Percentiles rank a stretch among this genome's conserved stretches.
phyloP scores from a whole-genome alignment of 148 eudicot species.

The Heliosperma pusillum region DNA sequence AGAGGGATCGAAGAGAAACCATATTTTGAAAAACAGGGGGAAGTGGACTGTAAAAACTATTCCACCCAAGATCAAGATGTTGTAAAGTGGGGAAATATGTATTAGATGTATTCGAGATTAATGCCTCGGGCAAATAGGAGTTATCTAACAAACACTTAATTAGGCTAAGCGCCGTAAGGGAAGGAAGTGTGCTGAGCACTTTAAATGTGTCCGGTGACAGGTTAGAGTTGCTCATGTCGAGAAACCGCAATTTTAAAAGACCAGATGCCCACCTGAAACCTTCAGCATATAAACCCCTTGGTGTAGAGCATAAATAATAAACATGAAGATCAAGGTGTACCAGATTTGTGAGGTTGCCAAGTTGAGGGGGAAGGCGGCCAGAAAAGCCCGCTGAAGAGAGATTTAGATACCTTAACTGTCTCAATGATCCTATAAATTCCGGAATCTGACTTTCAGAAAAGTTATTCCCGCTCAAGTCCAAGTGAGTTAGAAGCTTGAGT shows the following conservation, averaged over 20 bases:
- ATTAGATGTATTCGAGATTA: not conserved
- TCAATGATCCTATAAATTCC: no score
- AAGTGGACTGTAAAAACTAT: not conserved
- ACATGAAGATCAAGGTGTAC: no score
- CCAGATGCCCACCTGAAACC: constrained; percentile 1
- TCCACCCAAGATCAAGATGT: not conserved
- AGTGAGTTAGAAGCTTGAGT: no score
- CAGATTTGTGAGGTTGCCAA: no score
- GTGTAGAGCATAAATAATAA: no score
- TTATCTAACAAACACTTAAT: not conserved
- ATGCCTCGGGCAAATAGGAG: not conserved
- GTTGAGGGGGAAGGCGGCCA: no score
- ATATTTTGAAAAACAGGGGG: not conserved
- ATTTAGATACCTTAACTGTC: no score
- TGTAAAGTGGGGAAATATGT: not conserved
- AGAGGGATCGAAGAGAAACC: not conserved
- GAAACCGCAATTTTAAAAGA: not conserved
- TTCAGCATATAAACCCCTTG: no score
- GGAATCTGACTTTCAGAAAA: no score
- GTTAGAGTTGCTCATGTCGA: not conserved
- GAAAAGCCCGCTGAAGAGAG: no score
- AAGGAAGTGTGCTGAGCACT: not conserved
- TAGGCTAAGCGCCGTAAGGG: not conserved
- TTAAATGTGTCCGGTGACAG: not conserved
- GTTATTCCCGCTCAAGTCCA: no score